phyloP scores from a whole-genome alignment of 2,329 filamentous ascomycete genomes.

The Dothidotthia symphoricarpi region DNA sequence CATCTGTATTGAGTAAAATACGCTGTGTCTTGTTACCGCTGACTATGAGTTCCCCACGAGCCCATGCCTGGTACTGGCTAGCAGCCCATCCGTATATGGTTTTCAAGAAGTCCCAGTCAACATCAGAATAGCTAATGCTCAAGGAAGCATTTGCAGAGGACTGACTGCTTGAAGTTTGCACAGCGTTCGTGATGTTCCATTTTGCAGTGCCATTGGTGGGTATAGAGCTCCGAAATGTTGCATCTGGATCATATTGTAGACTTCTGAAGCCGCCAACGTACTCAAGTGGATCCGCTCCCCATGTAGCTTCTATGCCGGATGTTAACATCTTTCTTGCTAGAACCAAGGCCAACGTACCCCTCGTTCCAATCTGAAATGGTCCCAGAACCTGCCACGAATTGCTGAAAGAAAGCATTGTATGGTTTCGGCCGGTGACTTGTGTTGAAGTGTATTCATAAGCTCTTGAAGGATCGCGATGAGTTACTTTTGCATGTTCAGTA shows the following conservation, averaged over 20 bases:
- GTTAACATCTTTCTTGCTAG: constrained; percentile 10
- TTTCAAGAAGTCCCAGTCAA: constrained; percentile 56
- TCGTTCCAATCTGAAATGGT: constrained; percentile 58
- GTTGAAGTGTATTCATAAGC: too few species aligned
- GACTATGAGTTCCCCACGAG: constrained; percentile 51
- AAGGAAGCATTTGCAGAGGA: constrained; percentile 42
- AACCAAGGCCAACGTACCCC: constrained; percentile 46
- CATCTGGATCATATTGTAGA: constrained; percentile 45
- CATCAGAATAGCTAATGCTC: constrained; percentile 48
- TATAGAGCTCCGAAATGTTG: constrained; percentile 52
- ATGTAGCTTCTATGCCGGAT: constrained; percentile 52
- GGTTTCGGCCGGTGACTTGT: constrained; percentile 14
- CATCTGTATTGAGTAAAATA: constrained; percentile 48
- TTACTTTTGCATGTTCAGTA: too few species aligned
- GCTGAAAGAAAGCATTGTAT: constrained; percentile 33
- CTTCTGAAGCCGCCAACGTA: constrained; percentile 52
- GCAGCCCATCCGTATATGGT: constrained; percentile 59
- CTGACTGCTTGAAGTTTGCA: constrained; percentile 23
- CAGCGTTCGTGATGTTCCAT: constrained; percentile 48
- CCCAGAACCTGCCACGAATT: constrained; percentile 54
- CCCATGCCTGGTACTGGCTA: constrained; percentile 60
- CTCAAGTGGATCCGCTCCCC: constrained; percentile 60
- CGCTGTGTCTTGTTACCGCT: constrained; percentile 32
- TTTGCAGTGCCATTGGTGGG: constrained; percentile 50
- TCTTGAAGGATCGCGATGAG: too few species aligned